Evolutionary conservation across 352 stramenopile genomes (phyloP), one percentile per base, ranked within the genome.

Genomic region (Lagenidium sp.): DNA sequence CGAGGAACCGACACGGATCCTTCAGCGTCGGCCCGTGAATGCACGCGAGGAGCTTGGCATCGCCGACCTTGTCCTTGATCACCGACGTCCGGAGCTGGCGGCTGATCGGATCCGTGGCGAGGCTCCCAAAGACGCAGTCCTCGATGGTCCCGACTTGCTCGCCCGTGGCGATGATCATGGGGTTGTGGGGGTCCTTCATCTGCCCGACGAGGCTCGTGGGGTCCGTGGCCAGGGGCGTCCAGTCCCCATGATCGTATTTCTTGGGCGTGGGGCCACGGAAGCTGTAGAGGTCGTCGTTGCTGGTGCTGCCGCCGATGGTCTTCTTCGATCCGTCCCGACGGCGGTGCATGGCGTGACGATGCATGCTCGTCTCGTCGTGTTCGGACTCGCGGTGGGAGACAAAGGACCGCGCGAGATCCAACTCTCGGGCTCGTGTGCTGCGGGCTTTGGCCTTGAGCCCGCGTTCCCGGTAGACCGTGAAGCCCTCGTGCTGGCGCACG

Each of bases 1-100:
- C 63, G 7, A 78, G 44, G 44, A 71, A 83, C n/a, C 53, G 58
- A 46, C 63, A 74, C 22, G 66, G 70, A 40, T 80, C 59, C 24
- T 49, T 26, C 1, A 24, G 21, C 3, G 49, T 65, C 12, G 70
- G 62, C 2, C 47, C 31, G 29, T 60, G 22, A 10, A 82, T 53
- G 24, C 44, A 65, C 4, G 65, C 63, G 22, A 80, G 42, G 15
- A 83, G 55, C 1, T 60, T 53, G 6, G 70, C 44, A 36, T 78
- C 71, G 4, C 65, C 63, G 20, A 77, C 58, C 26, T 63, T 63
- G 43, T 83, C 68, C 21, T 80, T 69, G 15, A 72, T 57, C 26
- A 78, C 65, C 1, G 56, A 57, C 20, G 60, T 73, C 4, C 68
- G 67, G 44, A 62, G 57, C 31, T 54, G 66, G 65, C 66, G 78